Conservation (phyloP, 352 stramenopile species). For the Aphanomyces cochlioides region DNA sequence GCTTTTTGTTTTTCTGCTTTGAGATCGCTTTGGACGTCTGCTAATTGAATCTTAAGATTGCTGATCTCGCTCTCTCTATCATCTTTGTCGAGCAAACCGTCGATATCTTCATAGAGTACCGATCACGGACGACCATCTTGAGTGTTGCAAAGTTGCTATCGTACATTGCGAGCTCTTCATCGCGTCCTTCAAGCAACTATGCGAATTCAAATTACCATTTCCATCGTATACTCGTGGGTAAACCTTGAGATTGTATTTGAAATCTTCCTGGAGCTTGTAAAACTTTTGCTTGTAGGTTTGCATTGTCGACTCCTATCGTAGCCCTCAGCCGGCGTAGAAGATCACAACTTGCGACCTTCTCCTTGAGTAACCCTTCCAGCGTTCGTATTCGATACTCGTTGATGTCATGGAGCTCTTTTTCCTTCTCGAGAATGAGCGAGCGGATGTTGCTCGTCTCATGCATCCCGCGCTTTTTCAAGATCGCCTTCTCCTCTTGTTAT, state of each 20-base stretch:
- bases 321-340: not conserved
- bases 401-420: conserved; percentile 90
- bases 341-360: conserved; percentile 46
- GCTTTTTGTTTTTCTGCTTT: conserved; percentile 44
- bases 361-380: conserved; percentile 66
- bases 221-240: not conserved
- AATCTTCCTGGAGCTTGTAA: conserved; percentile 87
- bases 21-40: conserved; percentile 50
- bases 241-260: conserved; percentile 90
- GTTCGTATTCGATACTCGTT: conserved; percentile 87
- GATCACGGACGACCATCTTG: conserved; percentile 71
- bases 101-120: conserved; percentile 32
- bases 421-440: conserved; percentile 85
- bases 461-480: conserved; percentile 22
- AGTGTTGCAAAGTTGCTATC: conserved; percentile 79
- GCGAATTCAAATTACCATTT: not conserved
- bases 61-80: conserved; percentile 51
- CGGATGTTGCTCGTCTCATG: conserved; percentile 49
- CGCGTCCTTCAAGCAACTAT: conserved; percentile 77
- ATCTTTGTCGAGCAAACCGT: not conserved
- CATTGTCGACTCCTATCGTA: conserved; percentile 40
- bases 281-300: conserved; percentile 68
- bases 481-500: not conserved
- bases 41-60: conserved; percentile 55
- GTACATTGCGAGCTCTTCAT: conserved; percentile 86